phyloP scores from a whole-genome alignment of 306 rosid genomes.

The Vigna unguiculata region DNA sequence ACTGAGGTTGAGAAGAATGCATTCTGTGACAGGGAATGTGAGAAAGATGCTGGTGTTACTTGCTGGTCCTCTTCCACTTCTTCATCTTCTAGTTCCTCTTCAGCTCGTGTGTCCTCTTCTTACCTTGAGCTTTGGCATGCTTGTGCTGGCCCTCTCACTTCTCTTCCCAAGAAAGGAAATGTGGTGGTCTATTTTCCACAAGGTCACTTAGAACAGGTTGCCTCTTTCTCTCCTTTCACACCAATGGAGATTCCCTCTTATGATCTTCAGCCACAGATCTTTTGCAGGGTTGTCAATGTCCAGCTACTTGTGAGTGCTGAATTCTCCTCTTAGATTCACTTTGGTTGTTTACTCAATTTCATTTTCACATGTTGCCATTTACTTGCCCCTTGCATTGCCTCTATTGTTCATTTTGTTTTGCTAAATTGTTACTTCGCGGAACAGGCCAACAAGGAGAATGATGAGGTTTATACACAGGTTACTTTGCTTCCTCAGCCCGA shows the following conservation, averaged over 20 bases:
- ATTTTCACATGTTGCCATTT: slow-evolving; percentile 16
- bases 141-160: slow-evolving; percentile 93
- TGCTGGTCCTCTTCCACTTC: slow-evolving; percentile 74
- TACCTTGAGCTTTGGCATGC: slow-evolving; percentile 98
- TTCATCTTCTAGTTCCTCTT: slow-evolving; percentile 67
- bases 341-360: slow-evolving; percentile 26
- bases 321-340: slow-evolving; percentile 25
- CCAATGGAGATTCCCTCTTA: slow-evolving; percentile 70
- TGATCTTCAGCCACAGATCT: slow-evolving; percentile 92
- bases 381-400: not conserved
- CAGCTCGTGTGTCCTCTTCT: slow-evolving; percentile 71
- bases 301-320: slow-evolving; percentile 85
- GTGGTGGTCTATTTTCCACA: slow-evolving; percentile 93
- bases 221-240: slow-evolving; percentile 75
- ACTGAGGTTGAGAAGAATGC: slow-evolving; percentile 73
- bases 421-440: slow-evolving; percentile 18
- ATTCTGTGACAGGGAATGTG: slow-evolving; percentile 65
- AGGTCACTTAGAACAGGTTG: slow-evolving; percentile 89
- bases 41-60: slow-evolving; percentile 57
- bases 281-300: slow-evolving; percentile 87
- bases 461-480: slow-evolving; percentile 91
- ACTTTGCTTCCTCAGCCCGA: slow-evolving; percentile 86
- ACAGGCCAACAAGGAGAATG: slow-evolving; percentile 98
- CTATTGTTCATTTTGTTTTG: slow-evolving; percentile 24
- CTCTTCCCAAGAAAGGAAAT: slow-evolving; percentile 94